Percentiles rank a stretch among this genome's conserved stretches.
Evolutionary conservation across 345 rosid genomes (phyloP).

Genomic region (Eucalyptus erythrocorys): DNA sequence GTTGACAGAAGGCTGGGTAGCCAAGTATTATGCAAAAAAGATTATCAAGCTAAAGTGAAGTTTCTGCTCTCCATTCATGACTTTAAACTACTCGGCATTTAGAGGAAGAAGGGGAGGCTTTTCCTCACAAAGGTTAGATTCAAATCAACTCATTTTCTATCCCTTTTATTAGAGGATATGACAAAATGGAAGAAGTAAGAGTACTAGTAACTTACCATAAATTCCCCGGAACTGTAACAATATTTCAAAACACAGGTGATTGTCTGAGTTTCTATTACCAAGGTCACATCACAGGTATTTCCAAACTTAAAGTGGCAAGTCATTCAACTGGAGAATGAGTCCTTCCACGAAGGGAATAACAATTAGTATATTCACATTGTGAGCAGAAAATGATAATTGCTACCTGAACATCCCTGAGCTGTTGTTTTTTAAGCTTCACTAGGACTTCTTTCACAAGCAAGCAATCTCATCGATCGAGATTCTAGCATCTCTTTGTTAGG

Average conservation of each 20-base stretch:
- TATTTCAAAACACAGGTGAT: background rate
- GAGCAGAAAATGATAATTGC: background rate
- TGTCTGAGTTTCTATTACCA: background rate
- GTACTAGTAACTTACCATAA: background rate
- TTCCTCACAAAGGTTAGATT: background rate
- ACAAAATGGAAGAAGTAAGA: background rate
- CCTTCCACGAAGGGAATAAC: background rate
- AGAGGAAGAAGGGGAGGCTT: background rate
- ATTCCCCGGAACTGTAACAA: background rate
- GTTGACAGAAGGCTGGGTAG: background rate
- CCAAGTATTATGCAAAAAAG: background rate
- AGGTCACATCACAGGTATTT: background rate
- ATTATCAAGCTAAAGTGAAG: background rate
- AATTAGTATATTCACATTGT: background rate
- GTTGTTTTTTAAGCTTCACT: background rate
- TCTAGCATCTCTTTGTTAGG: background rate
- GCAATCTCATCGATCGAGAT: background rate
- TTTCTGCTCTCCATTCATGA: background rate
- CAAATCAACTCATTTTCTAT: background rate
- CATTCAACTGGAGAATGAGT: background rate
- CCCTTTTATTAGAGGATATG: background rate
- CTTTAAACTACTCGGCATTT: background rate
- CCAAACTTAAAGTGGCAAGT: background rate
- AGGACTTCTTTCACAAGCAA: background rate
- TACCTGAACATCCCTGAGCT: background rate